phyloP scores from a whole-genome alignment of 1,284 basidiomycete species.

The Thelephora terrestris region DNA sequence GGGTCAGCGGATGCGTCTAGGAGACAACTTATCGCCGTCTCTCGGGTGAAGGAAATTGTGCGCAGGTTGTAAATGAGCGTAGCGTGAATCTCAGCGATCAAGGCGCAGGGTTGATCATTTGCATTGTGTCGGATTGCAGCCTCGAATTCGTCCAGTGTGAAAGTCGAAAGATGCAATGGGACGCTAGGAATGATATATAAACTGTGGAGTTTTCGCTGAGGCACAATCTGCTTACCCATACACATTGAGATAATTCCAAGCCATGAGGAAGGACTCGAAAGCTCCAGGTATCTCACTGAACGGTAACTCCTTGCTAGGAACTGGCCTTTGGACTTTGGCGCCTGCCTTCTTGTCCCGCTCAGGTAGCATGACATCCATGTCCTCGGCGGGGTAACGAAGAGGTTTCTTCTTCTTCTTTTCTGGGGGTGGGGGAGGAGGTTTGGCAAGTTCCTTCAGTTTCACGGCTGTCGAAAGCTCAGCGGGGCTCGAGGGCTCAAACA shows the following conservation, averaged over 20 bases:
- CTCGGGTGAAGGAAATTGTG: constrained; percentile 62
- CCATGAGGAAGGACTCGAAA: constrained; percentile 81
- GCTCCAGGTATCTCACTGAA: constrained; percentile 61
- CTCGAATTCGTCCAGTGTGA: constrained; percentile 92
- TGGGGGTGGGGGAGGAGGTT: constrained; percentile 29
- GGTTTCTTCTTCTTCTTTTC: constrained; percentile 86
- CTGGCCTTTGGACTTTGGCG: constrained; percentile 57
- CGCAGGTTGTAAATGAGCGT: constrained; percentile 82
- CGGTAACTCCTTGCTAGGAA: constrained; percentile 59
- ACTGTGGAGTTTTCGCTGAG: constrained; percentile 1
- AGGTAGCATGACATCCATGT: constrained; percentile 68
- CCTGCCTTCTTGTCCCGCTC: constrained; percentile 75
- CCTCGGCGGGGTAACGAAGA: constrained; percentile 77
- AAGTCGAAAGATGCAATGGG: constrained; percentile 81
- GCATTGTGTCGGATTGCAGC: constrained; percentile 73
- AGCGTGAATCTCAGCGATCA: constrained; percentile 86
- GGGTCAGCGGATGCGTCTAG: constrained; percentile 31
- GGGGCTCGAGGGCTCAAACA: constrained; percentile 5
- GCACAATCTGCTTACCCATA: constrained; percentile 59
- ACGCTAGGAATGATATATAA: constrained; percentile 37
- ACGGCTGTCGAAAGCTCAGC: not conserved
- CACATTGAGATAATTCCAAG: constrained; percentile 89
- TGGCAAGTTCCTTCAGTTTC: not conserved
- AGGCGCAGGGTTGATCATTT: constrained; percentile 58
- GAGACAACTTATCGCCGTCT: constrained; percentile 61